These are phyloP conservation scores for Erigeron canadensis DNA, from an alignment of 129 eudicot species.

Conservation along the genomic window DNA sequence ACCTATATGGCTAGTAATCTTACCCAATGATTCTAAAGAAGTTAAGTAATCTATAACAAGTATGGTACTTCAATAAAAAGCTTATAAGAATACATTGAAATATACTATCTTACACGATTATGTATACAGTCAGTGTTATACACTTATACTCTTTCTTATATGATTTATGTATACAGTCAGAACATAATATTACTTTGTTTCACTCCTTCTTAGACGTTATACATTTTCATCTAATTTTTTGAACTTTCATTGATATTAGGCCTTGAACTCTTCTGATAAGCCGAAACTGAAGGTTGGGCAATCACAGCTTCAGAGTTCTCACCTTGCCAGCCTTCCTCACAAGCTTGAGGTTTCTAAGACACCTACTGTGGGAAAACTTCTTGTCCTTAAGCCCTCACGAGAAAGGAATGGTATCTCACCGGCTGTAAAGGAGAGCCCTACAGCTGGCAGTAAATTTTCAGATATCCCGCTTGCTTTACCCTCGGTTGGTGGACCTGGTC, in stretches of 20 bases:
- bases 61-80: background rate
- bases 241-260: conserved; percentile 34
- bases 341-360: conserved; percentile 53
- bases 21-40: background rate
- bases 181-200: background rate
- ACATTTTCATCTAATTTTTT: background rate
- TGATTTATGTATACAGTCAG: background rate
- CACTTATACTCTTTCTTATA: too few relatives aligned
- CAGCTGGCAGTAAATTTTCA: conserved; percentile 36
- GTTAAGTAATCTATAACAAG: background rate
- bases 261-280: conserved; percentile 59
- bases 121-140: background rate
- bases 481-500: conserved; percentile 40
- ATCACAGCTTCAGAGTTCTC: conserved; percentile 47
- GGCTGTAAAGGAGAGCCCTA: conserved; percentile 66
- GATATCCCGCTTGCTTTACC: conserved; percentile 39
- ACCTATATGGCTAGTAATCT: background rate
- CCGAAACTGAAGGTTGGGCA: conserved; percentile 55
- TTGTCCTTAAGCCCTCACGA: conserved; percentile 69
- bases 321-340: conserved; percentile 37
- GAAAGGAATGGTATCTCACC: conserved; percentile 63
- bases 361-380: conserved; percentile 58
- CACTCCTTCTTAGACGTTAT: background rate
- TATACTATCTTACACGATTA: too few relatives aligned
- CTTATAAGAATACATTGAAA: background rate